Evolutionary conservation across 23 red algal genomes (phyloP).

Genomic region (Gracilaria caudata): DNA sequence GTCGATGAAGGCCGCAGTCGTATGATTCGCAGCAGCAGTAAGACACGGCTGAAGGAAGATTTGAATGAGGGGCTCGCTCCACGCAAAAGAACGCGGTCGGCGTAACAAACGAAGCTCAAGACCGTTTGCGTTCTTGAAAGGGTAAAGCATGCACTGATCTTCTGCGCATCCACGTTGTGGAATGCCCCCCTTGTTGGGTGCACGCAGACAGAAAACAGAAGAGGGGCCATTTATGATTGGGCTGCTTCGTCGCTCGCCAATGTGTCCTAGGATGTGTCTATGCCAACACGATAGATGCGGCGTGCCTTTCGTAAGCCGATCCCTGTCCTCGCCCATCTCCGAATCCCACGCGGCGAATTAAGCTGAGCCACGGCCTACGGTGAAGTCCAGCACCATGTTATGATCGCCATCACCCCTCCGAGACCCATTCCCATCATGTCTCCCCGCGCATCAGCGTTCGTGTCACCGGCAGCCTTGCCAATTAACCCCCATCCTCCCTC

Average conservation of each 20-base stretch:
- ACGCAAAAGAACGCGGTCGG: too few relatives aligned
- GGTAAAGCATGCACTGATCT: too few relatives aligned
- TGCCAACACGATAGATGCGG: not conserved
- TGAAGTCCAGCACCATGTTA: not conserved
- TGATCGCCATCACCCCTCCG: not conserved
- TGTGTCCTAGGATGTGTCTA: too few relatives aligned
- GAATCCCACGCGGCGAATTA: not conserved
- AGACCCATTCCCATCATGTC: not conserved
- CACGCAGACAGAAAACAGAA: not conserved
- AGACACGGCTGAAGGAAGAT: too few relatives aligned
- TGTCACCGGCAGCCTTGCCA: not conserved
- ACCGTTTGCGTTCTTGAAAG: not conserved
- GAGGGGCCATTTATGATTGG: too few relatives aligned
- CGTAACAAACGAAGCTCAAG: not conserved
- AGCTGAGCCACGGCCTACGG: not conserved
- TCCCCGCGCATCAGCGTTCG: not conserved
- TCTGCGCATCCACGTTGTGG: not conserved
- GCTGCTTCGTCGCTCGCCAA: too few relatives aligned
- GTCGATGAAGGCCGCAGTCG: too few relatives aligned
- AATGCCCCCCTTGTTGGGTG: not conserved
- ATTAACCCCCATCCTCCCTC: not conserved
- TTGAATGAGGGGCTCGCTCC: too few relatives aligned
- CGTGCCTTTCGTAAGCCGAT: not conserved
- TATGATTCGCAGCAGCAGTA: too few relatives aligned
- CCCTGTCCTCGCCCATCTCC: conserved; percentile 9